Evolutionary conservation across 2,329 filamentous ascomycete species (phyloP).

Genomic region (Colletotrichum abscissum): DNA sequence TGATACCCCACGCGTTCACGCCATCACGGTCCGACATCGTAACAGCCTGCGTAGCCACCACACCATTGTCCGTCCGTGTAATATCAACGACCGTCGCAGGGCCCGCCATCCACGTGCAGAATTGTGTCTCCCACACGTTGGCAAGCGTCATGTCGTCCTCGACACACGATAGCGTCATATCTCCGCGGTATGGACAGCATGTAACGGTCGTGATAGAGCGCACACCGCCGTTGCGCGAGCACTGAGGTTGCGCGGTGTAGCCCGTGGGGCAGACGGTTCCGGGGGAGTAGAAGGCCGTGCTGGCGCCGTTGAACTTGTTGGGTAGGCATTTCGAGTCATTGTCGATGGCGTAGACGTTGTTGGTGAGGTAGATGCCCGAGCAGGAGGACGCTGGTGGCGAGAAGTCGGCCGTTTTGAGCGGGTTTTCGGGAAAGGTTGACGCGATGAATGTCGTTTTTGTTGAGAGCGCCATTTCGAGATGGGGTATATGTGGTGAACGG

Average conservation of each 20-base stretch:
- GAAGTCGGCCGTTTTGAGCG: constrained; percentile 40
- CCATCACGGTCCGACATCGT: constrained; percentile 35
- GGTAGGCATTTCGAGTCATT: constrained; percentile 37
- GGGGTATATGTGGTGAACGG: background rate
- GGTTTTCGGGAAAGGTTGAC: constrained; percentile 34
- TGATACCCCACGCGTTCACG: constrained; percentile 40
- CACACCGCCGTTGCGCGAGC: constrained; percentile 40
- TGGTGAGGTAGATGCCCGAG: constrained; percentile 34
- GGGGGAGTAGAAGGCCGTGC: constrained; percentile 36
- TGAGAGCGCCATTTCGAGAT: background rate
- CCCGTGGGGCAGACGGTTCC: constrained; percentile 28
- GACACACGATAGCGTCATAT: constrained; percentile 39
- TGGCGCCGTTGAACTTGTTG: constrained; percentile 34
- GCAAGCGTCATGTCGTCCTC: constrained; percentile 35
- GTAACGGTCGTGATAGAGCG: constrained; percentile 42
- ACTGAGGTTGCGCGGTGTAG: constrained; percentile 40
- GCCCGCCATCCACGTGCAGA: constrained; percentile 40
- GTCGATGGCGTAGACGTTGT: constrained; percentile 38
- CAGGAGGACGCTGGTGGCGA: constrained; percentile 31
- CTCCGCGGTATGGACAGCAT: constrained; percentile 39
- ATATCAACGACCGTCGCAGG: constrained; percentile 29
- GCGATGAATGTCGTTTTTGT: constrained; percentile 30
- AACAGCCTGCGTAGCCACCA: constrained; percentile 20
- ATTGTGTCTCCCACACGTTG: constrained; percentile 36
- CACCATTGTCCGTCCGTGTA: constrained; percentile 31